Percentiles rank a stretch among this genome's conserved stretches.
phyloP scores from a whole-genome alignment of 2,329 filamentous ascomycete species.

The Periconia digitata region DNA sequence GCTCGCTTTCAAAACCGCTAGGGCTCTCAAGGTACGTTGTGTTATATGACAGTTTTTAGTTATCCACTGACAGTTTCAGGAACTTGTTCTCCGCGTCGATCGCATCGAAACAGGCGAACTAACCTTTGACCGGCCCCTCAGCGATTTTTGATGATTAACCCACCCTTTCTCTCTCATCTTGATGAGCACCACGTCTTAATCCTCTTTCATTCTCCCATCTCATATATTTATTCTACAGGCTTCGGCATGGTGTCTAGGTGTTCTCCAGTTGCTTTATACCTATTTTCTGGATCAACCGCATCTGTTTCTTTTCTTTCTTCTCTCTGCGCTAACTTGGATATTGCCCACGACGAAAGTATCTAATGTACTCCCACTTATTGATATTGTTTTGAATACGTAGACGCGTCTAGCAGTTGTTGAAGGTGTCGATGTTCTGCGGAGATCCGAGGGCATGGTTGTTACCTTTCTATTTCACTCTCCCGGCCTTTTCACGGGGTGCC shows the following conservation, averaged over 20 bases:
- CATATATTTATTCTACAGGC: background rate
- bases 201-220: background rate
- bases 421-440: background rate
- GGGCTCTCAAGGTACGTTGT: conserved; percentile 68
- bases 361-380: conserved; percentile 16
- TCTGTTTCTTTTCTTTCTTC: background rate
- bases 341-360: conserved; percentile 7
- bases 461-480: background rate
- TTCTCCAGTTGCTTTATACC: background rate
- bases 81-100: conserved; percentile 46
- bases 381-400: conserved; percentile 15
- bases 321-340: conserved; percentile 1
- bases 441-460: background rate
- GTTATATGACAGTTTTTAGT: background rate
- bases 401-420: background rate
- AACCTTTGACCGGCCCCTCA: conserved; percentile 35
- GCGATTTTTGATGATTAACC: conserved; percentile 26
- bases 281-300: background rate
- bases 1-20: conserved; percentile 82
- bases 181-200: background rate
- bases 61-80: conserved; percentile 29
- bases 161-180: background rate
- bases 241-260: conserved; percentile 6
- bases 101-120: conserved; percentile 44
- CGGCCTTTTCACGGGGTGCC: no score